A percentile compares a stretch with the other conserved stretches of the same genome.
Evolutionary conservation across 371 early-diverging fungal species (phyloP).

Genomic region (Conidiobolus incongruus): DNA sequence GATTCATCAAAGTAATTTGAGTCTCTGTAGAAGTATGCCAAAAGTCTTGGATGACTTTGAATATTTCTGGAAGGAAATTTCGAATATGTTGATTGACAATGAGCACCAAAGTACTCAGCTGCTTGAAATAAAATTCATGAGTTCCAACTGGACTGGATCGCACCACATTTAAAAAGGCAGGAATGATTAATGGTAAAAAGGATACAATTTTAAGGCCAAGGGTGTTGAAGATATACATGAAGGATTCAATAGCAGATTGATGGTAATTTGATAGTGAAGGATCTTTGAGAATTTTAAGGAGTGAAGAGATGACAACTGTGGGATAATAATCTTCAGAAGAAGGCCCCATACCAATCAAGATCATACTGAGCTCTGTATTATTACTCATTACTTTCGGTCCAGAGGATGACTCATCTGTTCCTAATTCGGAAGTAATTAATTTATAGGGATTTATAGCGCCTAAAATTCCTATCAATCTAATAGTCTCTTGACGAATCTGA

Average conservation of each 20-base stretch:
- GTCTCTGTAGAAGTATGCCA: conserved; percentile 49
- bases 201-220: conserved; percentile 61
- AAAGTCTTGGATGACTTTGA: conserved; percentile 50
- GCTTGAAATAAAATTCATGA: conserved; percentile 79
- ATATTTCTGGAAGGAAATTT: conserved; percentile 58
- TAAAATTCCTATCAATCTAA: conserved; percentile 77
- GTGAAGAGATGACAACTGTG: conserved; percentile 63
- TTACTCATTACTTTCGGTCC: conserved; percentile 25
- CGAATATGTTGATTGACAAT: conserved; percentile 81
- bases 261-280: conserved; percentile 62
- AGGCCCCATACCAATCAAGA: conserved; percentile 52
- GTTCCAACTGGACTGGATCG: conserved; percentile 44
- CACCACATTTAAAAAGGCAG: conserved; percentile 47
- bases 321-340: conserved; percentile 71
- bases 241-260: conserved; percentile 72
- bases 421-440: conserved; percentile 33
- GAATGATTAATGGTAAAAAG: conserved; percentile 55
- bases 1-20: conserved; percentile 55
- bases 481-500: conserved; percentile 55
- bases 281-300: conserved; percentile 78
- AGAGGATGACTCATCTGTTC: conserved; percentile 17
- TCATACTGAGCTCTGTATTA: conserved; percentile 30
- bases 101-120: conserved; percentile 58
- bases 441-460: conserved; percentile 92
- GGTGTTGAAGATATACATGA: conserved; percentile 83